Conservation (phyloP, 163 green algal species). For the Chlorella variabilis region DNA sequence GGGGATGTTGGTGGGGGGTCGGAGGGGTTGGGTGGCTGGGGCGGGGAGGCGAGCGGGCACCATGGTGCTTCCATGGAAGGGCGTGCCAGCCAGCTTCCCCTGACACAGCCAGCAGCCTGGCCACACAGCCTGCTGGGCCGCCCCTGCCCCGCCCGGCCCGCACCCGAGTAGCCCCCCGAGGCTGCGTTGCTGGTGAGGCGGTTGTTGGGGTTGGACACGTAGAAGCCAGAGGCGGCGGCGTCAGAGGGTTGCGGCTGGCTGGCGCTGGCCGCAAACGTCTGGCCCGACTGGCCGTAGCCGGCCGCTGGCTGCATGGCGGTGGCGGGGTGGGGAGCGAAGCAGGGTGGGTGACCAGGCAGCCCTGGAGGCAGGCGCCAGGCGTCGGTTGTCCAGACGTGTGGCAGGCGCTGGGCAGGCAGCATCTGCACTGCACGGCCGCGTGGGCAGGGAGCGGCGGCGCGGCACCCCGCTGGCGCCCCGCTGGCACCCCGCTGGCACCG, state of each 20-base stretch:
- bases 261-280: slow-evolving; percentile 34
- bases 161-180: slow-evolving; percentile 62
- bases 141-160: too few relatives aligned
- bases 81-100: too few relatives aligned
- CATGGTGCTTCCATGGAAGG: too few relatives aligned
- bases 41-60: too few relatives aligned
- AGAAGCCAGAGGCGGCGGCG: slow-evolving; percentile 66
- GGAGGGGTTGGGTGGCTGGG: not conserved
- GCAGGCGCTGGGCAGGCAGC: not conserved
- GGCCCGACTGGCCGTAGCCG: slow-evolving; percentile 36
- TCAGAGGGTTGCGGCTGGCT: slow-evolving; percentile 58
- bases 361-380: not conserved
- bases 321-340: too few relatives aligned
- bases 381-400: slow-evolving; percentile 7
- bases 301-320: slow-evolving; percentile 21
- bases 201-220: slow-evolving; percentile 77
- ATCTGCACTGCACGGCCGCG: not conserved
- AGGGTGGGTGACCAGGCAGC: too few relatives aligned
- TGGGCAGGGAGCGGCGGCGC: not conserved
- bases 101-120: too few relatives aligned
- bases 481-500: too few relatives aligned
- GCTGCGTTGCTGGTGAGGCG: slow-evolving; percentile 65
- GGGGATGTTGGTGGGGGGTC: too few relatives aligned
- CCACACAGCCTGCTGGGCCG: too few relatives aligned
- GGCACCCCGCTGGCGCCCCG: too few relatives aligned